Conservation (phyloP, 2,329 filamentous ascomycete genomes). For the Neurospora crassa region DNA sequence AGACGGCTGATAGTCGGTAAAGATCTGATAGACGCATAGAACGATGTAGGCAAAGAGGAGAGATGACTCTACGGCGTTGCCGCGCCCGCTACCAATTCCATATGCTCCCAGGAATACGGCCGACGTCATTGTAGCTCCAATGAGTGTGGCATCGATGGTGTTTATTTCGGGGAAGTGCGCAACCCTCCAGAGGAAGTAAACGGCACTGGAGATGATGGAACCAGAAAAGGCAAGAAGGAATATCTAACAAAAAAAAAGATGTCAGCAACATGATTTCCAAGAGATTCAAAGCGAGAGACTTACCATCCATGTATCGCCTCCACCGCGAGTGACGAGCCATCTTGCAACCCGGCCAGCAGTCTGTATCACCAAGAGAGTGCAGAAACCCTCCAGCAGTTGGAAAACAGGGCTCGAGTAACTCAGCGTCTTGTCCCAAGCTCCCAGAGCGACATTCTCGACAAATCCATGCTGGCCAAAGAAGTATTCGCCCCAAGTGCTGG, state of each 20-base stretch:
- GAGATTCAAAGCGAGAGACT: slow-evolving; percentile 24
- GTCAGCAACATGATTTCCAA: slow-evolving; percentile 24
- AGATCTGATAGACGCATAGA: slow-evolving; percentile 98
- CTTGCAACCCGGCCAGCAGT: slow-evolving; percentile 87
- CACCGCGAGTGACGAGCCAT: slow-evolving; percentile 87
- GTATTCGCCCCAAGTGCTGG: slow-evolving; percentile 69
- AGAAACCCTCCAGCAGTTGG: slow-evolving; percentile 92
- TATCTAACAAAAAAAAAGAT: slow-evolving; percentile 46
- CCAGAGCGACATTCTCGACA: slow-evolving; percentile 69
- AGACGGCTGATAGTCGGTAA: slow-evolving; percentile 92
- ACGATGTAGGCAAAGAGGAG: slow-evolving; percentile 94
- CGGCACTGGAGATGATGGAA: slow-evolving; percentile 82
- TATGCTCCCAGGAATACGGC: slow-evolving; percentile 88
- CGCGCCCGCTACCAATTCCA: slow-evolving; percentile 86
- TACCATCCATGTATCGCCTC: slow-evolving; percentile 95
- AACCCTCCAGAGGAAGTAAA: slow-evolving; percentile 95
- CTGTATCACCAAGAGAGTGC: slow-evolving; percentile 91
- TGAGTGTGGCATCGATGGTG: slow-evolving; percentile 85
- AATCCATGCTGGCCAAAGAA: slow-evolving; percentile 80
- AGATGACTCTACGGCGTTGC: slow-evolving; percentile 91
- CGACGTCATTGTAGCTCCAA: slow-evolving; percentile 86
- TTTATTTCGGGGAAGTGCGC: slow-evolving; percentile 87
- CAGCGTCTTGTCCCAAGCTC: slow-evolving; percentile 80
- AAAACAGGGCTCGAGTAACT: slow-evolving; percentile 90
- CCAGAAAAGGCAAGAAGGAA: slow-evolving; percentile 78